Base-by-base conservation (phyloP, 2,329 filamentous ascomycete species). In the Xylariaceae sp. region DNA sequence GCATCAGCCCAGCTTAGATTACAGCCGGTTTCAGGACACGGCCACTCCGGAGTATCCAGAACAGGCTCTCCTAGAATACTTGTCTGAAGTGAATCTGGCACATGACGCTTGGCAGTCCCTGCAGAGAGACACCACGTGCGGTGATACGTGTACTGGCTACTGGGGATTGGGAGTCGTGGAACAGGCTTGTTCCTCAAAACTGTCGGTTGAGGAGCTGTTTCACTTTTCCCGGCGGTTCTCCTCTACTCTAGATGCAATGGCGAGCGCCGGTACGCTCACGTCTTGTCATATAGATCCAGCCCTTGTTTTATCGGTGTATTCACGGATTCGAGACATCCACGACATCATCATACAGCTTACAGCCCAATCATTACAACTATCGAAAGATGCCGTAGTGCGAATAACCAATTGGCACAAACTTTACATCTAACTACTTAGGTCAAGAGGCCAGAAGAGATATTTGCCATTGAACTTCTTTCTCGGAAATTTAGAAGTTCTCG, bases 121-220 rank as follows among this genome's bases (percentile, higher is more conserved):
- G 19, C 40, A 56, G 43, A 47, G 31, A 49, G 40, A 58, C 34
- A 40, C 53, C 54, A 53, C 58, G 57, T 61, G 61, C 28, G 28
- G 48, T 44, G 14, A 34, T 29, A 53, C 47, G 2, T 28, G n/a
- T 43, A 24, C 12, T 3, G 40, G 12, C 17, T 12, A 9, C 34
- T 39, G 28, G 23, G 29, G 31, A 26, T 21, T 45, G 39, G 23
- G 11, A 11, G 24, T 24, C 9, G 21, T 28, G 19, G 14, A 39
- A 21, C 14, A 19, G 21, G 34, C 9, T 17, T 26, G n/a, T 29
- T 14, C 17, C 19, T 48, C 31, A 33, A 12, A 11, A 23, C 19
- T 17, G 3, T 58, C 24, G 8, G 8, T 60, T 6, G 37, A 57
- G 17, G 41, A 45, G 9, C 34, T 53, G 28, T 53, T 53, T 53